phyloP scores from a whole-genome alignment of 768 basidiomycete genomes.

The Filobasidium wieringae region DNA sequence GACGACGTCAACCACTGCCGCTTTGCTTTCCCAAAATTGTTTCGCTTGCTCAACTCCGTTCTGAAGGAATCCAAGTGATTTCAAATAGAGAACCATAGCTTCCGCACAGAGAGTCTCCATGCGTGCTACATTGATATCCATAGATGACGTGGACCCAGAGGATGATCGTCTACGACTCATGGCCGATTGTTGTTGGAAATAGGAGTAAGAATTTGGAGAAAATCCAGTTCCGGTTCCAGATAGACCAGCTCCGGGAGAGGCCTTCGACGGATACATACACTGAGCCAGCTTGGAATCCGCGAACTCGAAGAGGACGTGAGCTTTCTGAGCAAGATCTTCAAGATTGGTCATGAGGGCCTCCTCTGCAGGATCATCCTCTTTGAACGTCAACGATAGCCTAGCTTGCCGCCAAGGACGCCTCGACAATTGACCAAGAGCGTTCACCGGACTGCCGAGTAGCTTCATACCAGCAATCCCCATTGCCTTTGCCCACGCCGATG shows the following conservation, averaged over 20 bases:
- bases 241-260: neutral
- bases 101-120: slow-evolving; percentile 28
- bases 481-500: slow-evolving; percentile 36
- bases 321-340: slow-evolving; percentile 92
- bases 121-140: slow-evolving; percentile 9
- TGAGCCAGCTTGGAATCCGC: slow-evolving; percentile 64
- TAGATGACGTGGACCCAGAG: slow-evolving; percentile 20
- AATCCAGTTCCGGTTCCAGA: neutral
- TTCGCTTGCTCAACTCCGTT: slow-evolving; percentile 74
- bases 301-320: slow-evolving; percentile 81
- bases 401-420: slow-evolving; percentile 42
- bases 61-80: slow-evolving; percentile 71
- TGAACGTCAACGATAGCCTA: slow-evolving; percentile 25
- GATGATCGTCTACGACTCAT: slow-evolving; percentile 29
- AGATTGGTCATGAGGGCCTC: slow-evolving; percentile 53
- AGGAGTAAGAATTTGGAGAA: neutral
- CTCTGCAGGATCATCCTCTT: slow-evolving; percentile 46
- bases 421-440: slow-evolving; percentile 22
- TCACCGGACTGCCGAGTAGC: slow-evolving; percentile 33
- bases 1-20: slow-evolving; percentile 10
- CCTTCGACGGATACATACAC: slow-evolving; percentile 14
- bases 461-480: slow-evolving; percentile 40
- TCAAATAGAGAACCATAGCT: slow-evolving; percentile 34
- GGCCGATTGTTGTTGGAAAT: neutral
- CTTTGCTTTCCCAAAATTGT: slow-evolving; percentile 43